Evolutionary conservation across 768 basidiomycete genomes (phyloP).

Genomic region (Naganishia vaughanmartiniae): DNA sequence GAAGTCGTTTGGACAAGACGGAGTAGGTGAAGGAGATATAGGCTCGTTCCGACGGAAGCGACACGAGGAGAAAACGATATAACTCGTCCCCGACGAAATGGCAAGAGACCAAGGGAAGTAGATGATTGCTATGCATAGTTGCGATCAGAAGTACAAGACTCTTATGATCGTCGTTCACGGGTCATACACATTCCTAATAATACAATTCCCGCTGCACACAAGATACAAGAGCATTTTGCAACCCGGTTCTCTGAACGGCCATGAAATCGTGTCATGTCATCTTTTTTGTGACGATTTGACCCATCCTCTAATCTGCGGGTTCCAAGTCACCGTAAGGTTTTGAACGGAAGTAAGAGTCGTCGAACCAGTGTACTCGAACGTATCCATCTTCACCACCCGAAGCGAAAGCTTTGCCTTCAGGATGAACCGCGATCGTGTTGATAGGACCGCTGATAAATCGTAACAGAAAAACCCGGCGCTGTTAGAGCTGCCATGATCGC

Average conservation of each 20-base stretch:
- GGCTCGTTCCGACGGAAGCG: too few species aligned
- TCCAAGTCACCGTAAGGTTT: constrained; percentile 90
- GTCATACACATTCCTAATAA: constrained; percentile 30
- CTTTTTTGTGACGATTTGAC: not conserved
- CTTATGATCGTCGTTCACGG: constrained; percentile 1
- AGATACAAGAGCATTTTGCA: constrained; percentile 19
- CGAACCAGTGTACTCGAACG: constrained; percentile 60
- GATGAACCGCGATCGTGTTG: constrained; percentile 83
- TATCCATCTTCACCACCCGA: constrained; percentile 97
- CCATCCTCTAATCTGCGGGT: constrained; percentile 59
- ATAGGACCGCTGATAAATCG: constrained; percentile 42
- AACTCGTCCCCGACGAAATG: too few species aligned
- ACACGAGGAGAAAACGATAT: too few species aligned
- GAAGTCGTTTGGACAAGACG: too few species aligned
- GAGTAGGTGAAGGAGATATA: too few species aligned
- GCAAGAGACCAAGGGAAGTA: not conserved
- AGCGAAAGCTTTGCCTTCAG: constrained; percentile 79
- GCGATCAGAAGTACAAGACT: not conserved
- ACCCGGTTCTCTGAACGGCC: not conserved
- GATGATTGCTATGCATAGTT: not conserved
- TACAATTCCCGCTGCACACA: constrained; percentile 20
- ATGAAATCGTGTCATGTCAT: constrained; percentile 6
- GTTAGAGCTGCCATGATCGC: too few species aligned
- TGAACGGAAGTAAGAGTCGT: constrained; percentile 88
- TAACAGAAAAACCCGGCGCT: not conserved